phyloP scores from a whole-genome alignment of 1,284 basidiomycete species.

The Puccinia polysora region DNA sequence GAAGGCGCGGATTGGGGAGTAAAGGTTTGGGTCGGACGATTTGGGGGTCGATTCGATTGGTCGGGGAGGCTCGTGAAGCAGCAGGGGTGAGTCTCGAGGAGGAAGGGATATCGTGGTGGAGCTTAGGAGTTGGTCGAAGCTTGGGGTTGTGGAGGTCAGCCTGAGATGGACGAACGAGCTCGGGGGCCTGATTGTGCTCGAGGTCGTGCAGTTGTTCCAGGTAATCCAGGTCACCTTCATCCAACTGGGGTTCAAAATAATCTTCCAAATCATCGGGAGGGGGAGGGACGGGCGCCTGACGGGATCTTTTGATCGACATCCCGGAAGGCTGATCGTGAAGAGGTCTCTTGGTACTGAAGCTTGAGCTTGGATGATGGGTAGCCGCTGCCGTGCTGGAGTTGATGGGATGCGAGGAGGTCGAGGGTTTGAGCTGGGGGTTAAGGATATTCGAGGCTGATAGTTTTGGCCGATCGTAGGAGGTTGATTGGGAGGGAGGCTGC shows the following conservation, averaged over 20 bases:
- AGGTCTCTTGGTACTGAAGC: too few relatives aligned
- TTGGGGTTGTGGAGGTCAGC: neutral
- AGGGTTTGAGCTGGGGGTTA: too few relatives aligned
- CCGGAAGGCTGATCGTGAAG: too few relatives aligned
- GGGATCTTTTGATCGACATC: too few relatives aligned
- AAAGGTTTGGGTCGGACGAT: neutral
- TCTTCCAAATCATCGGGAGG: neutral
- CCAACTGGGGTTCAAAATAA: neutral
- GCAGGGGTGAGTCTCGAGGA: neutral
- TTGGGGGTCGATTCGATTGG: neutral
- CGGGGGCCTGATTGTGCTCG: conserved; percentile 4
- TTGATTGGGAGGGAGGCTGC: too few relatives aligned
- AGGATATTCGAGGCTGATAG: too few relatives aligned
- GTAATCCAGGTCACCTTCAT: conserved; percentile 10
- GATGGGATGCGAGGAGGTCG: too few relatives aligned
- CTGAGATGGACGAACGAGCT: neutral
- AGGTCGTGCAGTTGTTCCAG: conserved; percentile 11
- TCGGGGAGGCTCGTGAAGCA: neutral
- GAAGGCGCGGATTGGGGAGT: neutral
- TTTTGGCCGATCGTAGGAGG: too few relatives aligned
- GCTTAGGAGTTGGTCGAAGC: neutral
- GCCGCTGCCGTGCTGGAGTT: too few relatives aligned
- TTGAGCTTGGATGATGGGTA: too few relatives aligned
- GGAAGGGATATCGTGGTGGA: neutral
- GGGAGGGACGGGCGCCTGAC: too few relatives aligned